Base-by-base conservation (phyloP, 2,329 filamentous ascomycete genomes). In the Pseudogymnoascus sp. region DNA sequence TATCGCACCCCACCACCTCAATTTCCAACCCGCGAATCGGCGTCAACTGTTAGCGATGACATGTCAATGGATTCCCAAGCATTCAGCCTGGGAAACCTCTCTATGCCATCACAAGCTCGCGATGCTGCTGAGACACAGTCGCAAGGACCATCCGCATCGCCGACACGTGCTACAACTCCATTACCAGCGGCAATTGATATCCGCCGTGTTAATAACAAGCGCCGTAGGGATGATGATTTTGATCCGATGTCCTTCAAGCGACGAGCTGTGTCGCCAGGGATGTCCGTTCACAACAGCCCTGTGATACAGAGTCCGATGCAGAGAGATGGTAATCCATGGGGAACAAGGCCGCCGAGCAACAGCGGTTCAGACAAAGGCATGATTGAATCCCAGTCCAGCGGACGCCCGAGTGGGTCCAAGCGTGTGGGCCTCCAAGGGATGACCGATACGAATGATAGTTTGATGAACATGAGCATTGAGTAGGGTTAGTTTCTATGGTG, bases 381-480 rank as follows among this genome's bases (percentile, higher is more conserved):
- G 63, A 75, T 81, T 70, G 75, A 79, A 70, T 81, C 82, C 39
- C 61, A 50, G 60, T 58, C 60, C 38, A 63, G 63, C 11, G 66
- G 67, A 14, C 22, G 59, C n/a, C 9, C 30, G 22, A 35, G 60
- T 39, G 67, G 67, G 3, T 74, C 74, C 50, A 67, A 65, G 65
- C 78, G 90, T 35, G 80, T 96, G 12, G 91, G 91, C 7, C 81
- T 95, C 67, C 92, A 97, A 74, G 91, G 92, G 1, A 97, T 97
- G 92, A 88, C 85, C 16, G 93, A 97, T 74, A 93, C 93, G n/a
- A 91, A 91, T 71, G 93, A 97, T 73, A 90, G 92, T 1, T 80
- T 97, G 66, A 96, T 96, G 88, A 92, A 93, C 69, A 94, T 97
- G 89, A 96, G 90, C 74, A 96, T 97, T 70, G 92, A 97, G 73